Percentiles rank a stretch among this genome's conserved stretches.
phyloP scores from a whole-genome alignment of 495 filamentous ascomycete species.

The Aspergillus ellipticus region DNA sequence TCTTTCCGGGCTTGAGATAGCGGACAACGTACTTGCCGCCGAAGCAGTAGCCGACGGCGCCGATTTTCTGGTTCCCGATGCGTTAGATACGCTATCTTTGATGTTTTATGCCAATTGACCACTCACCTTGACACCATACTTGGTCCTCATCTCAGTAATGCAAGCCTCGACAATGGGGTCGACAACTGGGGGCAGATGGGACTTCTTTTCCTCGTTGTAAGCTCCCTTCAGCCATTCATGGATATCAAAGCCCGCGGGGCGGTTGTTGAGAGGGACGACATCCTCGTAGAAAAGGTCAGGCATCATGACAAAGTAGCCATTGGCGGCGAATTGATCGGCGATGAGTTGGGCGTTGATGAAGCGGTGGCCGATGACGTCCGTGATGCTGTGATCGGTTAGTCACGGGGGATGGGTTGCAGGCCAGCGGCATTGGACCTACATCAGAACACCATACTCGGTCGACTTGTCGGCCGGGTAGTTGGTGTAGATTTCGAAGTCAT shows the following conservation, averaged over 20 bases:
- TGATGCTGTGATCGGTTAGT: conserved; percentile 9
- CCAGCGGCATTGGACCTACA: conserved; percentile 6
- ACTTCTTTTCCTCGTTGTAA: conserved; percentile 5
- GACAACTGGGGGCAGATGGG: conserved; percentile 48
- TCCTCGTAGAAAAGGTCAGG: conserved; percentile 46
- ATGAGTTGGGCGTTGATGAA: conserved; percentile 30
- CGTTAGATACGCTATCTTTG: neutral
- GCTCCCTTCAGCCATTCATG: conserved; percentile 18
- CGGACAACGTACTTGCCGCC: conserved; percentile 54
- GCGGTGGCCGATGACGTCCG: conserved; percentile 28
- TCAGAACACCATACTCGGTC: conserved; percentile 24
- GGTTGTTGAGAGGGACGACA: conserved; percentile 24
- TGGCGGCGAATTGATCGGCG: conserved; percentile 71
- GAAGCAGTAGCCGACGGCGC: conserved; percentile 72
- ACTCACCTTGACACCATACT: conserved; percentile 46
- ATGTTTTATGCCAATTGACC: neutral
- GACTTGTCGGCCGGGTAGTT: conserved; percentile 24
- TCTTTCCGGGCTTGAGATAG: conserved; percentile 16
- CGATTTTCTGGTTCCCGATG: conserved; percentile 42
- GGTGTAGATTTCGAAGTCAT: conserved; percentile 23
- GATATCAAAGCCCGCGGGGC: conserved; percentile 26
- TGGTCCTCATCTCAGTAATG: conserved; percentile 50
- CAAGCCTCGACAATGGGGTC: conserved; percentile 56
- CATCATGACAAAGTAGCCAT: conserved; percentile 70
- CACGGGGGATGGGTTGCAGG: neutral